Percentiles rank a stretch among this genome's conserved stretches.
These are phyloP conservation scores for Podochytrium sp. DNA, from an alignment of 192 early-diverging fungal species.

Conservation along the genomic window DNA sequence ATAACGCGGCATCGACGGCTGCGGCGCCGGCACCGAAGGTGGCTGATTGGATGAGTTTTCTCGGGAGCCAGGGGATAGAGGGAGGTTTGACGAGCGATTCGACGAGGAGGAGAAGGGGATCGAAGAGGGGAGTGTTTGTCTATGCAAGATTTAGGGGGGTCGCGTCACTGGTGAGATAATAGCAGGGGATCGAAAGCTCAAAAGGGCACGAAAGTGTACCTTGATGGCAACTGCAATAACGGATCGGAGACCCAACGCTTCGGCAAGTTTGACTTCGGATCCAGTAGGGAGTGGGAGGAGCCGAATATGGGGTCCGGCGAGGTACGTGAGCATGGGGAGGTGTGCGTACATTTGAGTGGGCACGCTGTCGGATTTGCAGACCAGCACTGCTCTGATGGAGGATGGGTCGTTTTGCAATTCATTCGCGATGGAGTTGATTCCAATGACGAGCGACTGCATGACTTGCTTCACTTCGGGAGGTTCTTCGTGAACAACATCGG, in stretches of 20 bases:
- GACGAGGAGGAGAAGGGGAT: not conserved
- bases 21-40: not conserved
- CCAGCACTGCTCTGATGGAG: constrained; percentile 23
- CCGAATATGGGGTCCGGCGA: constrained; percentile 8
- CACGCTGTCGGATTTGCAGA: constrained; percentile 35
- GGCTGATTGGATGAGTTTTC: not conserved
- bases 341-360: constrained; percentile 37
- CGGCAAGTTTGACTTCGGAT: constrained; percentile 15
- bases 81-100: not conserved
- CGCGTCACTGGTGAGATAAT: not conserved
- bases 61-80: not conserved
- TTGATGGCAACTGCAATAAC: constrained; percentile 34
- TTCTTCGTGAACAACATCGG: not conserved
- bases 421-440: constrained; percentile 3
- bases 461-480: not conserved
- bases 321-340: constrained; percentile 33
- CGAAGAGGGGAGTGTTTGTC: not conserved
- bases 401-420: not conserved
- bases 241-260: constrained; percentile 31
- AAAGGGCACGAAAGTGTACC: constrained; percentile 12
- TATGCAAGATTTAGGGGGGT: not conserved
- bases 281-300: constrained; percentile 38
- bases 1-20: no score
- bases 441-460: constrained; percentile 5
- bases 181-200: not conserved